phyloP scores from a whole-genome alignment of 2,329 filamentous ascomycete species.

The Ophiostoma quercus region DNA sequence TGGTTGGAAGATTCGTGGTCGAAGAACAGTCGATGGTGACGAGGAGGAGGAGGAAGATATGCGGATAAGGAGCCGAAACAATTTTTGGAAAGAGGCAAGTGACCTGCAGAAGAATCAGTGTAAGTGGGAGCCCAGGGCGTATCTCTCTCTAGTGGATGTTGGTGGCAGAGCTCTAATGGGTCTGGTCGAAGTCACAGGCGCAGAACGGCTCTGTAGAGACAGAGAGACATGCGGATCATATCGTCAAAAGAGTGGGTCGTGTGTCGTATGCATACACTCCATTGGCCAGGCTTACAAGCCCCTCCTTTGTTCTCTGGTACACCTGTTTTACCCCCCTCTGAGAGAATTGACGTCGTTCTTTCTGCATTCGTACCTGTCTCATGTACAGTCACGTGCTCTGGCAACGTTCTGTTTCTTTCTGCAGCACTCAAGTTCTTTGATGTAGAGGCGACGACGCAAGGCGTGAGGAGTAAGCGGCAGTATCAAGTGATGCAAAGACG shows the following conservation, averaged over 20 bases:
- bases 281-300: constrained; percentile 2
- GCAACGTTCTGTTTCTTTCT: not conserved
- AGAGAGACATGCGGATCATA: not conserved
- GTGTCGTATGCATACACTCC: not conserved
- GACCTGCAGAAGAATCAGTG: constrained; percentile 13
- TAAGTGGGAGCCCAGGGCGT: not conserved
- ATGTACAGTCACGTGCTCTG: not conserved
- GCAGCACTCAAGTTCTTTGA: not conserved
- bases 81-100: constrained; percentile 6
- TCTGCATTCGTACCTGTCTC: constrained; percentile 6
- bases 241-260: not conserved
- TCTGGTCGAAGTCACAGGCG: not conserved
- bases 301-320: constrained; percentile 1
- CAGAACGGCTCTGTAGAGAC: not conserved
- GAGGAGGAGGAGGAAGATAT: not conserved
- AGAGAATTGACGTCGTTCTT: constrained; percentile 7
- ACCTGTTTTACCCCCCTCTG: constrained; percentile 16
- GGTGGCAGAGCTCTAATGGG: not conserved
- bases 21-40: not conserved
- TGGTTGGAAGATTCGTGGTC: not conserved
- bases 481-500: not conserved
- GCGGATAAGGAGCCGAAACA: not conserved
- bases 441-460: not conserved
- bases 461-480: not conserved
- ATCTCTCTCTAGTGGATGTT: not conserved